Evolutionary conservation across 2,329 filamentous ascomycete species (phyloP).

Genomic region (Cytospora piceicola): DNA sequence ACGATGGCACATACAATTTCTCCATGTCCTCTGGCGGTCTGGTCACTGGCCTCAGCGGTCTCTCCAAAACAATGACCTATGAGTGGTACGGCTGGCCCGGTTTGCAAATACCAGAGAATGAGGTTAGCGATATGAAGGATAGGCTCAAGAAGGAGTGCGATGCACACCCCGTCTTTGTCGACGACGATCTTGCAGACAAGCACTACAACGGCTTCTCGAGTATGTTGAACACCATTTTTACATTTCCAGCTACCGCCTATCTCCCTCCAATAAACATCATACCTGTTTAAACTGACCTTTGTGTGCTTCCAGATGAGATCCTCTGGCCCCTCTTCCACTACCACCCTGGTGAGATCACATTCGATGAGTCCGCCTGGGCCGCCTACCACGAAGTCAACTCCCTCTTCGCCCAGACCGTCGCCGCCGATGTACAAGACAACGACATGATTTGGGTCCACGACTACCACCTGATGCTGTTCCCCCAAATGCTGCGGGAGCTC

Average conservation of each 20-base stretch:
- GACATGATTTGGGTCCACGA: conserved; percentile 98
- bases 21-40: conserved; percentile 97
- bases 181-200: conserved; percentile 88
- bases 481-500: conserved; percentile 91
- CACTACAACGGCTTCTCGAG: conserved; percentile 99
- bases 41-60: conserved; percentile 88
- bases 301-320: conserved; percentile 72
- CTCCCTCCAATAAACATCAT: conserved; percentile 16
- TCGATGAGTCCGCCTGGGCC: conserved; percentile 92
- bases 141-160: conserved; percentile 85
- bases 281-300: conserved; percentile 24
- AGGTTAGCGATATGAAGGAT: conserved; percentile 73
- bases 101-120: conserved; percentile 83
- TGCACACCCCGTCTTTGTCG: conserved; percentile 89
- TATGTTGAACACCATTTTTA: conserved; percentile 50
- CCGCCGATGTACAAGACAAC: conserved; percentile 85
- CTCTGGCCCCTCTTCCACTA: conserved; percentile 99
- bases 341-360: conserved; percentile 96
- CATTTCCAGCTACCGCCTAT: conserved; percentile 3
- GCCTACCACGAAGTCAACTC: conserved; percentile 93
- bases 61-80: conserved; percentile 91
- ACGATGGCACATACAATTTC: conserved; percentile 90
- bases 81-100: conserved; percentile 99
- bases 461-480: conserved; percentile 96
- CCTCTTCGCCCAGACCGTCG: conserved; percentile 86